phyloP scores from a whole-genome alignment of 2,329 filamentous ascomycete genomes.

The Aspergillus neoniger region DNA sequence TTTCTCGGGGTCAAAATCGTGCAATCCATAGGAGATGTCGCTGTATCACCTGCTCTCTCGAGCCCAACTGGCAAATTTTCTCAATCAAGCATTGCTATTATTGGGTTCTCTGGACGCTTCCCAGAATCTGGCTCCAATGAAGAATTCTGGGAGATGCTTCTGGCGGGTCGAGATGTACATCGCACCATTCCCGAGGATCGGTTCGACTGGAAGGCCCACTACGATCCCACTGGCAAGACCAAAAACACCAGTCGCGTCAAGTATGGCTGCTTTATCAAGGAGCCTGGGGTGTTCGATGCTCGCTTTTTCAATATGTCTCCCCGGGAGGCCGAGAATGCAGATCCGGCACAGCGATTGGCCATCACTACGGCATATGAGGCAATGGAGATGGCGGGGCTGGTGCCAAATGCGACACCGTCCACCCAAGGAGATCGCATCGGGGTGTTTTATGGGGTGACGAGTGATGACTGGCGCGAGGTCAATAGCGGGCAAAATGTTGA shows the following conservation, averaged over 20 bases:
- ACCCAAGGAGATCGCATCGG: constrained; percentile 67
- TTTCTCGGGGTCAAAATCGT: neutral
- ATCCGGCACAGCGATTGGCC: constrained; percentile 77
- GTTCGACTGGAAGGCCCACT: constrained; percentile 70
- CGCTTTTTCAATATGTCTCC: constrained; percentile 86
- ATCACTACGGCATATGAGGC: constrained; percentile 78
- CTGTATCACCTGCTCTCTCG: neutral
- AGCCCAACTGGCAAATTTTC: constrained; percentile 9
- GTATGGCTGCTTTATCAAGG: constrained; percentile 73
- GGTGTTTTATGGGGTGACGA: constrained; percentile 74
- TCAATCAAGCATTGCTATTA: constrained; percentile 73
- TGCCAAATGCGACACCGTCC: constrained; percentile 70
- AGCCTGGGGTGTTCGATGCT: constrained; percentile 76
- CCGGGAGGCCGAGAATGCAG: constrained; percentile 75
- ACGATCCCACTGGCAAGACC: constrained; percentile 69
- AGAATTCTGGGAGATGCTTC: constrained; percentile 72
- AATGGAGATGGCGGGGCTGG: constrained; percentile 76
- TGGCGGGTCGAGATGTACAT: constrained; percentile 73
- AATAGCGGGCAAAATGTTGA: constrained; percentile 72
- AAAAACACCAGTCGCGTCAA: constrained; percentile 76
- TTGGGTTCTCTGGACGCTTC: constrained; percentile 78
- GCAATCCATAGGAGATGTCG: neutral
- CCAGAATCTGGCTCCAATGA: constrained; percentile 71
- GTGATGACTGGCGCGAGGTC: constrained; percentile 75
- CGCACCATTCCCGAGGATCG: constrained; percentile 61